These are phyloP conservation scores for Daldinia eschscholtzii DNA, from an alignment of 2,329 filamentous ascomycete genomes.

Conservation along the genomic window DNA sequence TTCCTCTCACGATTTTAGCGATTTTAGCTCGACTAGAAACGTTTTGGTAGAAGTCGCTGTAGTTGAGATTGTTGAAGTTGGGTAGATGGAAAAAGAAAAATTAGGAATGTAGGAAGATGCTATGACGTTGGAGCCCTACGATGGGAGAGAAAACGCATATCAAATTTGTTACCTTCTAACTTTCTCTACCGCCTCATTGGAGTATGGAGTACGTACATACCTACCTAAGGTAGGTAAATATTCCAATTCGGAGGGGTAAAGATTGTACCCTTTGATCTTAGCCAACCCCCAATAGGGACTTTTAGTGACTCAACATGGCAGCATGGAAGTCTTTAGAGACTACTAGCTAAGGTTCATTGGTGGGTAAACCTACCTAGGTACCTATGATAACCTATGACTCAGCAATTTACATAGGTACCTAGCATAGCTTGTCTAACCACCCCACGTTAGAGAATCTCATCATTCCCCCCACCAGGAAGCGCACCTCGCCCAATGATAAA, in stretches of 20 bases:
- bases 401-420: conserved; percentile 1
- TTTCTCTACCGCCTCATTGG: conserved; percentile 21
- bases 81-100: conserved; percentile 24
- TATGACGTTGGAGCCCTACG: conserved; percentile 41
- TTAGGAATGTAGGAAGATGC: conserved; percentile 18
- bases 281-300: not conserved
- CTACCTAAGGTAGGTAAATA: not conserved
- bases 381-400: conserved; percentile 5
- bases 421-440: conserved; percentile 10
- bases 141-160: conserved; percentile 16
- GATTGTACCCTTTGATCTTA: conserved; percentile 2
- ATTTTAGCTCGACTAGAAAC: conserved; percentile 23
- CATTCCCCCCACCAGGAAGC: not conserved
- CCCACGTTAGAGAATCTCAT: conserved; percentile 20
- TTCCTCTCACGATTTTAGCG: conserved; percentile 18
- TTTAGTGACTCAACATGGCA: not conserved
- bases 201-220: conserved; percentile 5
- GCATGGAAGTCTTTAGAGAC: not conserved
- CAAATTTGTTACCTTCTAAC: conserved; percentile 32
- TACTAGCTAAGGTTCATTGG: conserved; percentile 29
- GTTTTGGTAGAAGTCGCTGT: conserved; percentile 15
- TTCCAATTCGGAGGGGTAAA: conserved; percentile 25
- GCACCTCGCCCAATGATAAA: conserved; percentile 17
- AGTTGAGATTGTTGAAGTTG: conserved; percentile 30
- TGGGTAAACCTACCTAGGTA: conserved; percentile 1